Percentiles rank a stretch among this genome's conserved stretches.
Evolutionary conservation across 495 filamentous ascomycete genomes (phyloP).

Genomic region (Podospora comata): DNA sequence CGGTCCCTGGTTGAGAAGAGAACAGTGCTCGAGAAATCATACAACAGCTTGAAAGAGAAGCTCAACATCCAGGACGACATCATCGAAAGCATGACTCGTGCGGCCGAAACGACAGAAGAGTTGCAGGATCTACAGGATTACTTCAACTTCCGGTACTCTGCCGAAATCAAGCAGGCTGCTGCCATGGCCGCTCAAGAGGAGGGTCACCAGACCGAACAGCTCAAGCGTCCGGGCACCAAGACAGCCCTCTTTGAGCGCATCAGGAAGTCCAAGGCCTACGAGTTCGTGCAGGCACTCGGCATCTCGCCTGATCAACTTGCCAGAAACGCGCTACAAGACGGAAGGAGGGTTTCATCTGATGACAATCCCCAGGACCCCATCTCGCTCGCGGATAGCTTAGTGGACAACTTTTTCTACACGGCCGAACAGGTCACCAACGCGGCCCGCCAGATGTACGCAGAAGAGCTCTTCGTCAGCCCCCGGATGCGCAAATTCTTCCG

Average conservation of each 20-base stretch:
- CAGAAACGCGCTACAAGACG: conserved; percentile 73
- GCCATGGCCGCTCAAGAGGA: conserved; percentile 57
- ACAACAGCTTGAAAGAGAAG: conserved; percentile 62
- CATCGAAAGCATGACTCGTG: conserved; percentile 74
- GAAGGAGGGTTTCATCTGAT: conserved; percentile 74
- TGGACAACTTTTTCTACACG: conserved; percentile 70
- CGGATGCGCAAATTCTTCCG: conserved; percentile 87
- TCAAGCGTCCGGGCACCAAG: conserved; percentile 74
- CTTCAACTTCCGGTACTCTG: conserved; percentile 88
- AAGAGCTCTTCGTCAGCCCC: conserved; percentile 85
- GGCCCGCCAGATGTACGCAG: conserved; percentile 82
- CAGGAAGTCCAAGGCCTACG: conserved; percentile 71
- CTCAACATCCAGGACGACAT: conserved; percentile 56
- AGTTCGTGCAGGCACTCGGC: conserved; percentile 82
- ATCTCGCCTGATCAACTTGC: conserved; percentile 86
- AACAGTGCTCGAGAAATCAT: conserved; percentile 71
- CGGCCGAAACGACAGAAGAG: conserved; percentile 82
- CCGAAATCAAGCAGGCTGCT: conserved; percentile 72
- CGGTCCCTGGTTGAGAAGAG: conserved; percentile 86
- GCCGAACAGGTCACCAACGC: conserved; percentile 70
- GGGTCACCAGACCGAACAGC: conserved; percentile 42
- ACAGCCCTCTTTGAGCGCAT: conserved; percentile 77
- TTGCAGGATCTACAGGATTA: conserved; percentile 96
- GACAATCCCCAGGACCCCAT: conserved; percentile 73
- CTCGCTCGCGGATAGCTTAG: conserved; percentile 75